Evolutionary conservation across 371 early-diverging fungal genomes (phyloP).

Genomic region (Rhizopus stolonifer): DNA sequence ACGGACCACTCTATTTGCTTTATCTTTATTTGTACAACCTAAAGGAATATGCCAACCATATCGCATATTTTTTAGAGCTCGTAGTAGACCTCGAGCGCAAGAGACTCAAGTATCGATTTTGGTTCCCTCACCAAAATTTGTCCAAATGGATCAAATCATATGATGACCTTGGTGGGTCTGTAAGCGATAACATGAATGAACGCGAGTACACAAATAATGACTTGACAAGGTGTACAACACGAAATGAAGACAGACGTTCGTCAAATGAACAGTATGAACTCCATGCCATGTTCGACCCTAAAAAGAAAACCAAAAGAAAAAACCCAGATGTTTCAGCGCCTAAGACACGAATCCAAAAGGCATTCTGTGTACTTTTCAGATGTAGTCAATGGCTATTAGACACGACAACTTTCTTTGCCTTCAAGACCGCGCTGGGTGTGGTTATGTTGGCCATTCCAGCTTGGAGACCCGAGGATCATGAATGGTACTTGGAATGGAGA

Average conservation of each 20-base stretch:
- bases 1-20: slow-evolving; percentile 24
- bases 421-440: slow-evolving; percentile 40
- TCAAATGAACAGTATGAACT: slow-evolving; percentile 1
- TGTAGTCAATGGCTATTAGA: slow-evolving; percentile 26
- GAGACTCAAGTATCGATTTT: slow-evolving; percentile 14
- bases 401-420: slow-evolving; percentile 30
- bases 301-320: background rate
- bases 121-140: slow-evolving; percentile 29
- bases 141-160: slow-evolving; percentile 24
- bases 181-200: slow-evolving; percentile 18
- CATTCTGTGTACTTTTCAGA: slow-evolving; percentile 22
- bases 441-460: slow-evolving; percentile 38
- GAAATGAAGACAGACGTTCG: background rate
- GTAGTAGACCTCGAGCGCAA: slow-evolving; percentile 18
- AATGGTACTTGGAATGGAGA: slow-evolving; percentile 40
- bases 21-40: slow-evolving; percentile 29
- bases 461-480: slow-evolving; percentile 22
- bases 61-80: slow-evolving; percentile 13
- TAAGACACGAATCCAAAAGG: slow-evolving; percentile 20
- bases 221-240: slow-evolving; percentile 15
- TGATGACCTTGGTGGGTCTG: slow-evolving; percentile 13
- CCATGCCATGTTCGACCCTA: background rate
- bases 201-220: slow-evolving; percentile 7
- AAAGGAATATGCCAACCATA: slow-evolving; percentile 17
- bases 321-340: slow-evolving; percentile 48